Conservation (phyloP, 768 basidiomycete species). For the Mycena rebaudengoi region DNA sequence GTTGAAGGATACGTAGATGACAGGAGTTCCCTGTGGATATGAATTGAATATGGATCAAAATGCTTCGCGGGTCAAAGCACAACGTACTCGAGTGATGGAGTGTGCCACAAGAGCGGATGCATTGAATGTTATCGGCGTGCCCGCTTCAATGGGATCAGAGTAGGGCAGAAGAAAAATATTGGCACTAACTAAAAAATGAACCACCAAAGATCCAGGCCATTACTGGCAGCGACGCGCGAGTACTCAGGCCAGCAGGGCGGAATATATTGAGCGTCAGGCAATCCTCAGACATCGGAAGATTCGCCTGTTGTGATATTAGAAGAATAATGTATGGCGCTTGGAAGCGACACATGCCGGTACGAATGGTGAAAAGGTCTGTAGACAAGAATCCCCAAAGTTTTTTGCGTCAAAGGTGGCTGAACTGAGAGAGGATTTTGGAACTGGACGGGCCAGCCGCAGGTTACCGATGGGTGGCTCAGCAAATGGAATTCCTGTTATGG, state of each 20-base stretch:
- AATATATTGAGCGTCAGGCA: conserved; percentile 56
- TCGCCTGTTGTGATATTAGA: neutral
- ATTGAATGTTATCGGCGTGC: conserved; percentile 31
- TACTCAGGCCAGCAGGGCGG: conserved; percentile 41
- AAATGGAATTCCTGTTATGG: conserved; percentile 12
- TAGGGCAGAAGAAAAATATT: neutral
- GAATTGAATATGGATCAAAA: too few species aligned
- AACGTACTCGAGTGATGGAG: conserved; percentile 20
- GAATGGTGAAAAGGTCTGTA: conserved; percentile 19
- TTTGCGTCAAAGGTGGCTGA: conserved; percentile 28
- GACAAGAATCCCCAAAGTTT: conserved; percentile 26
- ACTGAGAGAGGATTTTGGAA: conserved; percentile 16
- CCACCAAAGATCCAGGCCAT: conserved; percentile 19
- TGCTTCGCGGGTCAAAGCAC: too few species aligned
- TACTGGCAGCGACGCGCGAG: neutral
- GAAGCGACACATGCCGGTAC: neutral
- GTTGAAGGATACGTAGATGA: too few species aligned
- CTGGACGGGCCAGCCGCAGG: conserved; percentile 35
- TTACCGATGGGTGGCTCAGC: conserved; percentile 33
- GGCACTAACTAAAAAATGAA: conserved; percentile 13
- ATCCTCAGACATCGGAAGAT: conserved; percentile 43
- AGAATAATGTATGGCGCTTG: too few species aligned
- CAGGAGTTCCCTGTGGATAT: neutral
- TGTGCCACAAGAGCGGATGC: conserved; percentile 27
- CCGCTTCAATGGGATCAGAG: neutral